Conservation (phyloP, 805 yeast genomes). For the Wickerhamiella cacticola region DNA sequence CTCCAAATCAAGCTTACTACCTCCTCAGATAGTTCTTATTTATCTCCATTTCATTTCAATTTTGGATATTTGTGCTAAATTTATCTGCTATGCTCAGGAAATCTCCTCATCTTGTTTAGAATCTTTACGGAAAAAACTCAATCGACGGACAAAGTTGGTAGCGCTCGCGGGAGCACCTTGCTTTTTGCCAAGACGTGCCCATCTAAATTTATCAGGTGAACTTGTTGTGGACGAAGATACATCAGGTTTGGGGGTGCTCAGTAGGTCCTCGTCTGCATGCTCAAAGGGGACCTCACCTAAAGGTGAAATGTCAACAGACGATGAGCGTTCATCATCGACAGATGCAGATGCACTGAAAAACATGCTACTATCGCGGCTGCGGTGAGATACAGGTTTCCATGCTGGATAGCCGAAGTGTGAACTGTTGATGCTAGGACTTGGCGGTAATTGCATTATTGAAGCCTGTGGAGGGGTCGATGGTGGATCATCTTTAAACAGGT, state of each 20-base stretch:
- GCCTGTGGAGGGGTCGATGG: background rate
- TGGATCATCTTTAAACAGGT: slow-evolving; percentile 11
- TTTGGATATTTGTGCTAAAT: too few relatives aligned
- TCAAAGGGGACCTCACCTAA: background rate
- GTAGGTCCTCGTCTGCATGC: background rate
- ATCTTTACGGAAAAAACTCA: slow-evolving; percentile 13
- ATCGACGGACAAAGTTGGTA: slow-evolving; percentile 12
- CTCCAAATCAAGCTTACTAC: too few relatives aligned
- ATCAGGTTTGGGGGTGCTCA: background rate
- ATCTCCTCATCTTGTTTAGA: slow-evolving; percentile 1
- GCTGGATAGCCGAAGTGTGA: background rate
- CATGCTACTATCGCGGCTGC: slow-evolving; percentile 11
- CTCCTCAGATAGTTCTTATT: too few relatives aligned
- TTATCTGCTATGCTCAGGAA: too few relatives aligned
- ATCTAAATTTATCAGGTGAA: slow-evolving; percentile 12
- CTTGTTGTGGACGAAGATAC: background rate
- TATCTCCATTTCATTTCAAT: too few relatives aligned
- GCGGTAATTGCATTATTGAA: background rate
- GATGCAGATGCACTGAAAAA: slow-evolving; percentile 8
- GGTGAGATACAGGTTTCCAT: slow-evolving; percentile 2
- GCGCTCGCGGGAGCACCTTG: background rate
- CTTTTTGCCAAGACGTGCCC: slow-evolving; percentile 8
- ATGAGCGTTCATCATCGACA: background rate
- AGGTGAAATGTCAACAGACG: background rate
- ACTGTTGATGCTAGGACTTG: background rate